These are phyloP conservation scores for Aspergillus cejpii DNA, from an alignment of 2,329 filamentous ascomycete species.

Conservation along the genomic window DNA sequence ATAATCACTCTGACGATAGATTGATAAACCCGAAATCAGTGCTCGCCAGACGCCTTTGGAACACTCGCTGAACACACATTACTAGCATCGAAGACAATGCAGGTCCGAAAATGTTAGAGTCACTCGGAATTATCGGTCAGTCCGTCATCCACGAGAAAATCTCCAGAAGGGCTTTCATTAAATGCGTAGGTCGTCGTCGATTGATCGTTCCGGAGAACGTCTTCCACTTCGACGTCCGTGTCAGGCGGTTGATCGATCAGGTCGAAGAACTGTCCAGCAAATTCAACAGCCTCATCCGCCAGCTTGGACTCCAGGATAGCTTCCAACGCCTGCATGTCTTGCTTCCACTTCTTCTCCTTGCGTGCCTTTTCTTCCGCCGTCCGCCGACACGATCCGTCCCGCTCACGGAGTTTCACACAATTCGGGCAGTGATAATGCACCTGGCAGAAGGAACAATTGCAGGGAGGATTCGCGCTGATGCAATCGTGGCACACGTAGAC, in stretches of 20 bases:
- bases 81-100: neutral
- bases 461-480: constrained; percentile 35
- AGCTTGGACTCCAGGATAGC: constrained; percentile 37
- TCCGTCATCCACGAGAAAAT: neutral
- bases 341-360: constrained; percentile 37
- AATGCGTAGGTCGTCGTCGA: neutral
- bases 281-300: constrained; percentile 40
- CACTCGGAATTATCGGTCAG: neutral
- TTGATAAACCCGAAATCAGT: too few species aligned
- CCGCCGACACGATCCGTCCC: constrained; percentile 37
- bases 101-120: neutral
- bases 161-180: neutral
- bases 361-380: constrained; percentile 35
- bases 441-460: constrained; percentile 41
- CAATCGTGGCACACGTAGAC: constrained; percentile 45
- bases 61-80: neutral
- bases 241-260: constrained; percentile 16
- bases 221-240: constrained; percentile 6
- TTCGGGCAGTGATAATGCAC: constrained; percentile 42
- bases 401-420: constrained; percentile 35
- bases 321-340: constrained; percentile 37
- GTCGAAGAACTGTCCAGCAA: constrained; percentile 38
- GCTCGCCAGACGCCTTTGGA: neutral
- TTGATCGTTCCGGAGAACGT: constrained; percentile 2
- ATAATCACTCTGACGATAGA: too few species aligned